phyloP scores from a whole-genome alignment of 305 asterid species.

The Fraxinus velutina region DNA sequence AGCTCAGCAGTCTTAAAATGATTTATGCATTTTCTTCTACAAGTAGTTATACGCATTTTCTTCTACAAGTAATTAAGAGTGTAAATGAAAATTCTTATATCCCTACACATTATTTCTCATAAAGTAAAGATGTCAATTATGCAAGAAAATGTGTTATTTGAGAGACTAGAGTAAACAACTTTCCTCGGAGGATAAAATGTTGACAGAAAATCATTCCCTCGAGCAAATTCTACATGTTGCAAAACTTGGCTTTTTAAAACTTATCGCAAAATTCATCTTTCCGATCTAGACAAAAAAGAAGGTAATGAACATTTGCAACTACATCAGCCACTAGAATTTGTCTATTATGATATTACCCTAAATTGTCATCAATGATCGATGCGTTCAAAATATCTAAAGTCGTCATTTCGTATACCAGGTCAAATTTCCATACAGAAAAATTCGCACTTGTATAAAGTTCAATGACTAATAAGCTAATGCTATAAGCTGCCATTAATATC shows the following conservation, averaged over 20 bases:
- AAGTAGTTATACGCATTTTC: slow-evolving; percentile 5
- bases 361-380: slow-evolving; percentile 24
- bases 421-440: neutral
- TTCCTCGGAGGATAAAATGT: neutral
- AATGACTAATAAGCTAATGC: slow-evolving; percentile 22
- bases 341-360: slow-evolving; percentile 25
- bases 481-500: slow-evolving; percentile 14
- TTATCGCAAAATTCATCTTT: slow-evolving; percentile 12
- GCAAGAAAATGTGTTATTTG: neutral
- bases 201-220: neutral
- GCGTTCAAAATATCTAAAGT: slow-evolving; percentile 22
- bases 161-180: neutral
- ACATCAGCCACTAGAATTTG: slow-evolving; percentile 32
- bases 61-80: slow-evolving; percentile 2
- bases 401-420: slow-evolving; percentile 6
- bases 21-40: neutral
- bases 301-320: slow-evolving; percentile 23
- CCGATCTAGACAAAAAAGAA: slow-evolving; percentile 25
- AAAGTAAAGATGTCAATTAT: neutral
- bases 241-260: slow-evolving; percentile 22
- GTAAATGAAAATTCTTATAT: neutral
- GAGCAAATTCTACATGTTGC: slow-evolving; percentile 3
- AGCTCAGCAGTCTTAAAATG: neutral
- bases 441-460: neutral
- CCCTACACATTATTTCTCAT: neutral